Conservation (phyloP, 2,329 filamentous ascomycete genomes). For the Monosporascus sp. region DNA sequence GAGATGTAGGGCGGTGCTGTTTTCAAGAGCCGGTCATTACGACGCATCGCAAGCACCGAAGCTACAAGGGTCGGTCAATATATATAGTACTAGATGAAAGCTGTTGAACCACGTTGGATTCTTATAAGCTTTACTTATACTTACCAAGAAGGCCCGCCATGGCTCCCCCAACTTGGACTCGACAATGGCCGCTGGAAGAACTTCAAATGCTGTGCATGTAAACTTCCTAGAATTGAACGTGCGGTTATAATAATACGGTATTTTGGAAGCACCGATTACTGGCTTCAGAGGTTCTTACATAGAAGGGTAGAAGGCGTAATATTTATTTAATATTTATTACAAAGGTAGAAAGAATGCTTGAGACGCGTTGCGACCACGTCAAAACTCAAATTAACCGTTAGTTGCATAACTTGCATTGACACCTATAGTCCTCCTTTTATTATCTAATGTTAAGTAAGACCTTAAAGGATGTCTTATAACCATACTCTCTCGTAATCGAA, state of each 20-base stretch:
- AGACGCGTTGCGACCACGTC: slow-evolving; percentile 1
- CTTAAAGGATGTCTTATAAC: no score
- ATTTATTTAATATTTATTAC: no score
- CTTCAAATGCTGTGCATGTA: neutral
- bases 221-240: no score
- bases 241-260: no score
- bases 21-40: slow-evolving; percentile 75
- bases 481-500: no score
- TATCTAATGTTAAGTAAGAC: no score
- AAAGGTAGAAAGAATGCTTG: no score
- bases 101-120: no score
- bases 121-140: neutral
- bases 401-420: slow-evolving; percentile 7
- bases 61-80: slow-evolving; percentile 32
- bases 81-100: neutral
- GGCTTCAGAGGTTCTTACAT: neutral
- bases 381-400: slow-evolving; percentile 9
- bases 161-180: neutral
- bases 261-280: neutral
- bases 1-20: slow-evolving; percentile 81
- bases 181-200: neutral
- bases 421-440: neutral
- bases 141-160: neutral
- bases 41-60: slow-evolving; percentile 64
- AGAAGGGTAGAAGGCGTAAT: no score